A percentile compares a stretch with the other conserved stretches of the same genome.
Evolutionary conservation across 2,329 filamentous ascomycete species (phyloP).

Genomic region (Niveomyces coronatus): DNA sequence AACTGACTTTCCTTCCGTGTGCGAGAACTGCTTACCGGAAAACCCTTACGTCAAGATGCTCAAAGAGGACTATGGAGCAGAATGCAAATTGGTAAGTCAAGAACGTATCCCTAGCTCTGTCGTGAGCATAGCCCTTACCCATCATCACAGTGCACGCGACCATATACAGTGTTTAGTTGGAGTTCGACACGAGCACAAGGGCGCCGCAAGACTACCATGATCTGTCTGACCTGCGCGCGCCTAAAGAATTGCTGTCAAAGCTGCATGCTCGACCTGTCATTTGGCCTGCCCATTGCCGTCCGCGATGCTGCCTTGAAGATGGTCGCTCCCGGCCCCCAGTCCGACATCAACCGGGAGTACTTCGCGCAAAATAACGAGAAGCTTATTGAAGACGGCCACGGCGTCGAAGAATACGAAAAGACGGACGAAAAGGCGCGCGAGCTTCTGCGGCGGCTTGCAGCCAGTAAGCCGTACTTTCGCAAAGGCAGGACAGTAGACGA

Average conservation of each 20-base stretch:
- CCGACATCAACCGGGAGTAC: slow-evolving; percentile 90
- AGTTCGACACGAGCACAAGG: slow-evolving; percentile 79
- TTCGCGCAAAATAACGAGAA: slow-evolving; percentile 96
- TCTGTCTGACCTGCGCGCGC: slow-evolving; percentile 91
- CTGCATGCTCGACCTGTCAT: slow-evolving; percentile 96
- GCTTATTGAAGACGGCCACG: slow-evolving; percentile 84
- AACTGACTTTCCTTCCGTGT: slow-evolving; percentile 80
- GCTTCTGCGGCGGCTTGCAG: slow-evolving; percentile 70
- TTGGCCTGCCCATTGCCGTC: slow-evolving; percentile 88
- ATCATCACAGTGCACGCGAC: slow-evolving; percentile 72
- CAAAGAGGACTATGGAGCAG: slow-evolving; percentile 88
- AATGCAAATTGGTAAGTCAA: slow-evolving; percentile 56
- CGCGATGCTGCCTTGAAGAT: slow-evolving; percentile 96
- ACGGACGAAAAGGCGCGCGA: slow-evolving; percentile 95
- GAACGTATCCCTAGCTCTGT: neutral
- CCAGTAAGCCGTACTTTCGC: slow-evolving; percentile 91
- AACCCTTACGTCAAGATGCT: slow-evolving; percentile 99
- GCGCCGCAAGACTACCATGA: slow-evolving; percentile 86
- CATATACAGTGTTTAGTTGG: slow-evolving; percentile 94
- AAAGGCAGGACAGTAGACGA: slow-evolving; percentile 70
- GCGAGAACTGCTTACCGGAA: slow-evolving; percentile 87
- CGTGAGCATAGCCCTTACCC: no score
- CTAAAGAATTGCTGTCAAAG: slow-evolving; percentile 98
- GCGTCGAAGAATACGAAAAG: slow-evolving; percentile 86
- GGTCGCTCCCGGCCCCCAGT: slow-evolving; percentile 86